Conservation (phyloP, 23 red algal species). For the Gracilaria gracilis region DNA sequence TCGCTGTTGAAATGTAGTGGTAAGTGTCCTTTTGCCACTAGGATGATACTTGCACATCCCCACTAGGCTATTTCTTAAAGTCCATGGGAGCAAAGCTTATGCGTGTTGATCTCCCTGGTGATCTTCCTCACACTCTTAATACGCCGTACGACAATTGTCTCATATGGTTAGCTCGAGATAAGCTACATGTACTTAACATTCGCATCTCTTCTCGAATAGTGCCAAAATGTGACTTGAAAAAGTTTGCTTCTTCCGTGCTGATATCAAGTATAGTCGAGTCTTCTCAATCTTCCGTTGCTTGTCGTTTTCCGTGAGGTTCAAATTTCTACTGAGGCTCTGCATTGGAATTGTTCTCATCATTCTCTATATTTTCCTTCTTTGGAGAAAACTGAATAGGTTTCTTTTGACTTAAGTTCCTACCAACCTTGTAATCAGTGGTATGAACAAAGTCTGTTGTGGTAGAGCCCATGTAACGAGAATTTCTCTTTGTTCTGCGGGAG, state of each 20-base stretch:
- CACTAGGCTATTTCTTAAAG: too few species aligned
- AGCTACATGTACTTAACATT: too few species aligned
- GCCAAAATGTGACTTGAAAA: too few species aligned
- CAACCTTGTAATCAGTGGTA: conserved; percentile 70
- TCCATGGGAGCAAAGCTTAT: too few species aligned
- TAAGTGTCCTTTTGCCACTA: background rate
- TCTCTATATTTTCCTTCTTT: too few species aligned
- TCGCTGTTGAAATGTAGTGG: background rate
- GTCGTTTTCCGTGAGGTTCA: background rate
- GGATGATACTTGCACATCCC: too few species aligned
- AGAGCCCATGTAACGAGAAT: background rate
- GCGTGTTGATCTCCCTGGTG: too few species aligned
- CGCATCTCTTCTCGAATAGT: too few species aligned
- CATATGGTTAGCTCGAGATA: too few species aligned
- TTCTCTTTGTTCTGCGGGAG: background rate
- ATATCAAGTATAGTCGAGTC: background rate
- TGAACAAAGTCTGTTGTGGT: conserved; percentile 57
- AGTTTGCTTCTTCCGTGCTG: background rate
- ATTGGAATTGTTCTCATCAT: background rate
- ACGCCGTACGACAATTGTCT: too few species aligned
- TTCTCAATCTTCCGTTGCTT: background rate
- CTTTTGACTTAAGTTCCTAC: background rate
- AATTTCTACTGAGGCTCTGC: background rate
- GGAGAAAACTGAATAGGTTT: conserved; percentile 20
- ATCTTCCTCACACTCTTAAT: too few species aligned